Conservation (phyloP, 2,329 filamentous ascomycete species). For the Colletotrichum gloeosporioides region DNA sequence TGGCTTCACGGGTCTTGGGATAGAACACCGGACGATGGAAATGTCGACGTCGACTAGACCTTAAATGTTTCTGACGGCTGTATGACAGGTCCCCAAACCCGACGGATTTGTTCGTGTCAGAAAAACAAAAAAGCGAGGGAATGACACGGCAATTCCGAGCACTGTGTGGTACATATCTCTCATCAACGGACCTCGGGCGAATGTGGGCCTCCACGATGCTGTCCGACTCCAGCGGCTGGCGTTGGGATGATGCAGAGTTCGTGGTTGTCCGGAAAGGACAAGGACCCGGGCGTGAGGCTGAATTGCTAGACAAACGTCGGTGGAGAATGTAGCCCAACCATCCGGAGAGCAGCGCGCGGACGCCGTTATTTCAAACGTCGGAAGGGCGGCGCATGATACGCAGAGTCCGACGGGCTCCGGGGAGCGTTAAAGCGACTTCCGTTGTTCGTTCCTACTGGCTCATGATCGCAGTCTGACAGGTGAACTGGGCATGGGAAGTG, state of each 20-base stretch:
- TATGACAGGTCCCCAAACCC: neutral
- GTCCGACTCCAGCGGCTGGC: neutral
- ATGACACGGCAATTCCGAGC: neutral
- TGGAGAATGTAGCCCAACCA: neutral
- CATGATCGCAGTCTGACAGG: neutral
- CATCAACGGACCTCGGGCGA: neutral
- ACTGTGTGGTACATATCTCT: constrained; percentile 13
- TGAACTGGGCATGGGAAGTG: neutral
- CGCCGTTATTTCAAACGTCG: neutral
- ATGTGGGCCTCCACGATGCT: neutral
- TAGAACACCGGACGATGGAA: neutral
- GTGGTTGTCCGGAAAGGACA: neutral
- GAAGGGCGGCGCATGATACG: neutral
- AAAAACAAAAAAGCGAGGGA: neutral
- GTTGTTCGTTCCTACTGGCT: neutral
- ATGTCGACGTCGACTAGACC: neutral
- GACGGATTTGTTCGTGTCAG: neutral
- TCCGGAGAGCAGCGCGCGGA: neutral
- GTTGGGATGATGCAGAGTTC: constrained; percentile 17
- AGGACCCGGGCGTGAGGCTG: neutral
- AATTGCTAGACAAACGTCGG: neutral
- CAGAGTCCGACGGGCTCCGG: neutral
- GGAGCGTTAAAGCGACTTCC: neutral
- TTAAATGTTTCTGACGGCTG: neutral
- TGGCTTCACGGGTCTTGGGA: neutral